Conservation (phyloP, 2,329 filamentous ascomycete species). For the Gaeumannomyces tritici region DNA sequence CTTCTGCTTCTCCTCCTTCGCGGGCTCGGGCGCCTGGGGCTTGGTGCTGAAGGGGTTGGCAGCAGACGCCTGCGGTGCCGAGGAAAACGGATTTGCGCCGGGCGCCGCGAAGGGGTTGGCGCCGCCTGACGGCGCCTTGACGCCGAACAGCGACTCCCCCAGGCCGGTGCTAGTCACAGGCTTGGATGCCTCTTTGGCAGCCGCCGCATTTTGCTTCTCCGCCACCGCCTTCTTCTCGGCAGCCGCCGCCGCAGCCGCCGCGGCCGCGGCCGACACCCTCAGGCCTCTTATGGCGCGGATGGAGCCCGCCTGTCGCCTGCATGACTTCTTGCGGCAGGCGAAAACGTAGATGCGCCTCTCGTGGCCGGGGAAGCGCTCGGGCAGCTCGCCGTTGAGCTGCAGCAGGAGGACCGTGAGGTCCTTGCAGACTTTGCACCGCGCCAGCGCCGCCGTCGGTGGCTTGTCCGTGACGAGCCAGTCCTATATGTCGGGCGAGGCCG, state of each 20-base stretch:
- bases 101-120: conserved; percentile 41
- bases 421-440: conserved; percentile 82
- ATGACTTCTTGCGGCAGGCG: conserved; percentile 67
- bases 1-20: conserved; percentile 3
- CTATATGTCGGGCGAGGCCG: conserved; percentile 29
- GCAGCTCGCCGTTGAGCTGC: conserved; percentile 84
- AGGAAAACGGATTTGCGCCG: conserved; percentile 18
- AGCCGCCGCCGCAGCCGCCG: conserved; percentile 15
- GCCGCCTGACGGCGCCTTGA: conserved; percentile 34
- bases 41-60: conserved; percentile 13
- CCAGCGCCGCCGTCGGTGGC: conserved; percentile 65
- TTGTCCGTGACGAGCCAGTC: conserved; percentile 71
- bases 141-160: conserved; percentile 63
- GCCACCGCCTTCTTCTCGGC: conserved; percentile 23
- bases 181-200: conserved; percentile 20
- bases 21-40: not conserved
- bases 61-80: conserved; percentile 12
- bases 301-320: conserved; percentile 73
- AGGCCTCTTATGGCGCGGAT: conserved; percentile 66
- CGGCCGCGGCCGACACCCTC: conserved; percentile 36
- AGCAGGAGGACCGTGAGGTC: conserved; percentile 74
- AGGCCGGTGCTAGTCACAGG: conserved; percentile 32
- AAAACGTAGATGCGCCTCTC: conserved; percentile 85
- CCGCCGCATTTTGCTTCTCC: conserved; percentile 20
- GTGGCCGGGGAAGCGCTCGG: conserved; percentile 76